phyloP scores from a whole-genome alignment of 2,329 filamentous ascomycete genomes.

The Emergomyces africanus region DNA sequence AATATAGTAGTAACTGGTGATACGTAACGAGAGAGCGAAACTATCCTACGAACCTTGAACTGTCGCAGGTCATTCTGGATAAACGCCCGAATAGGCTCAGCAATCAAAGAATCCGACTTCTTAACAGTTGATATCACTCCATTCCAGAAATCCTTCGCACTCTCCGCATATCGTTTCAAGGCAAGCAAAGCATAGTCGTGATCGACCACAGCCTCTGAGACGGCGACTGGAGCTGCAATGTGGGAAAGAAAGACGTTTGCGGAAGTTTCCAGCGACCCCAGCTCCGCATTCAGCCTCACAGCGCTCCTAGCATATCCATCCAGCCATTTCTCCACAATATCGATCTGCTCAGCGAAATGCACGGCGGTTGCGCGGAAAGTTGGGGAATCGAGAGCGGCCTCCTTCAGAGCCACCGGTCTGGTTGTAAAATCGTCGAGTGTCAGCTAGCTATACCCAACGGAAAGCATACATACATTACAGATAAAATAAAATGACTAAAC shows the following conservation, averaged over 20 bases:
- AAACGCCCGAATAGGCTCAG: conserved; percentile 72
- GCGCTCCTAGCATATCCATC: conserved; percentile 55
- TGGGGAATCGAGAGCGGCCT: conserved; percentile 91
- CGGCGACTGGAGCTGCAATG: conserved; percentile 57
- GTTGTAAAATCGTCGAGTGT: conserved; percentile 4
- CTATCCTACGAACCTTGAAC: conserved; percentile 48
- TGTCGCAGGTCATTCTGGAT: conserved; percentile 64
- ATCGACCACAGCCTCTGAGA: conserved; percentile 77
- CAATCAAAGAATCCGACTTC: conserved; percentile 61
- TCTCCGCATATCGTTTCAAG: conserved; percentile 72
- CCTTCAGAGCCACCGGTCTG: conserved; percentile 74
- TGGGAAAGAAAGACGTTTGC: conserved; percentile 66
- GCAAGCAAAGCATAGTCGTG: conserved; percentile 90
- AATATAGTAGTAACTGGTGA: neutral
- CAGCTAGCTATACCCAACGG: conserved; percentile 6
- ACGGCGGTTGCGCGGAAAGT: conserved; percentile 79
- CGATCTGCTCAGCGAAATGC: conserved; percentile 86
- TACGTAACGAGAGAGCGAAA: neutral
- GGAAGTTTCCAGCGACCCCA: conserved; percentile 63
- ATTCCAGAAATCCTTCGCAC: conserved; percentile 77
- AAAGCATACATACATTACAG: neutral
- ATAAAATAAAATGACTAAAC: conserved; percentile 8
- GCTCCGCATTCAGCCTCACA: conserved; percentile 49
- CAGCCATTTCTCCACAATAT: conserved; percentile 85
- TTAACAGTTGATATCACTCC: conserved; percentile 61